phyloP scores from a whole-genome alignment of 1,284 basidiomycete genomes.

The Cryptococcus hybrid region DNA sequence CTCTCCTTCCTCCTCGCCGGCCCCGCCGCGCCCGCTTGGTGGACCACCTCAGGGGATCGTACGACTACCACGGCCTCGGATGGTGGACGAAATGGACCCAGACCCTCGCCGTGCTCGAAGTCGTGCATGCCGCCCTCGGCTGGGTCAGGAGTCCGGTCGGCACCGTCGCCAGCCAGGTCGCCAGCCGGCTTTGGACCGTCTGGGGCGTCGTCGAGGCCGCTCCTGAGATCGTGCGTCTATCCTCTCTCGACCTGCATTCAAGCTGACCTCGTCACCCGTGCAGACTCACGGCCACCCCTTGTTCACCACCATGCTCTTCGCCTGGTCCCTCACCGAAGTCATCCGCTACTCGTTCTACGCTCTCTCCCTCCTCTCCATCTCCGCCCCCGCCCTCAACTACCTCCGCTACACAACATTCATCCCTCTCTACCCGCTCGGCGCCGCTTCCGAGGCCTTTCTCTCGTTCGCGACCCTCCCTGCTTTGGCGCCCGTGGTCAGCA shows the following conservation, averaged over 20 bases:
- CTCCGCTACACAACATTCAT: conserved; percentile 85
- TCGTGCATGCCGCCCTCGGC: conserved; percentile 75
- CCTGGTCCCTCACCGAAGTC: conserved; percentile 90
- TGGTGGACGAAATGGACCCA: conserved; percentile 69
- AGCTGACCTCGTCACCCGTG: background rate
- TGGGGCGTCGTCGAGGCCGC: conserved; percentile 75
- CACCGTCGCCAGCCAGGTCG: conserved; percentile 83
- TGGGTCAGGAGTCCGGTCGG: conserved; percentile 78
- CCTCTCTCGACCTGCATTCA: background rate
- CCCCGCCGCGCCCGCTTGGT: conserved; percentile 14
- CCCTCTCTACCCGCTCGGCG: conserved; percentile 87
- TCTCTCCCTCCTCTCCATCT: conserved; percentile 60
- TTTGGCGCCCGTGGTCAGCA: conserved; percentile 46
- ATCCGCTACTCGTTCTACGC: conserved; percentile 93
- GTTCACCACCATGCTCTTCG: conserved; percentile 87
- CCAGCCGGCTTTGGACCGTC: conserved; percentile 78
- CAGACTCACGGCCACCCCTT: conserved; percentile 56
- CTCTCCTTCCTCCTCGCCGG: conserved; percentile 25
- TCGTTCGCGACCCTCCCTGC: conserved; percentile 73
- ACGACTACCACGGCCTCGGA: conserved; percentile 56
- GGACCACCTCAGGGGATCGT: conserved; percentile 50
- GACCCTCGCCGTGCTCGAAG: conserved; percentile 74
- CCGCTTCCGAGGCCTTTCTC: conserved; percentile 83
- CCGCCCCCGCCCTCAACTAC: conserved; percentile 47
- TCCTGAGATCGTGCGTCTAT: conserved; percentile 37